Conservation (phyloP, 768 basidiomycete species). For the Favolaschia claudopus region DNA sequence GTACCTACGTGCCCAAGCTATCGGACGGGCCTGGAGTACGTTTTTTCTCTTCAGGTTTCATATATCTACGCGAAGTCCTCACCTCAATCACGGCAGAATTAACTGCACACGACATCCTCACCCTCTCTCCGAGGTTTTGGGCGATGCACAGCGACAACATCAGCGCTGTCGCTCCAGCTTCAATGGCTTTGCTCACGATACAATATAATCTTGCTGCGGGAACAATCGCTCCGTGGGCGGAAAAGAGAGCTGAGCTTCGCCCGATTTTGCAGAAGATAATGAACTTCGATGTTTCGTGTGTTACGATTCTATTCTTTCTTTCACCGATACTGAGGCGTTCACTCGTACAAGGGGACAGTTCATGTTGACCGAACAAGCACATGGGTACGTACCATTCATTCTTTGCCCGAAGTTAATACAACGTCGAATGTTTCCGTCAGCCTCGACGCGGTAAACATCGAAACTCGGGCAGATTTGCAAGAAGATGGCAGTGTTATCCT, state of each 20-base stretch:
- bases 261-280: constrained; percentile 36
- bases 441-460: constrained; percentile 33
- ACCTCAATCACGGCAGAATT: constrained; percentile 29
- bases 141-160: constrained; percentile 41
- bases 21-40: not conserved
- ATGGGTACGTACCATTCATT: not conserved
- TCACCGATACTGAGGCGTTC: not conserved
- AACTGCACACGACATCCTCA: constrained; percentile 37
- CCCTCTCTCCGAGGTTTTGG: constrained; percentile 42
- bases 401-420: not conserved
- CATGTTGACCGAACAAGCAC: constrained; percentile 9
- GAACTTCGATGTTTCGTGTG: constrained; percentile 32
- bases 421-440: constrained; percentile 5
- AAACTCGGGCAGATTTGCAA: constrained; percentile 40
- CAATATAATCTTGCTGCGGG: constrained; percentile 44
- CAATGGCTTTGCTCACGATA: constrained; percentile 38
- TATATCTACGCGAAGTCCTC: not conserved
- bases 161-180: constrained; percentile 34
- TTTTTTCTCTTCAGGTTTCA: not conserved
- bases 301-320: not conserved
- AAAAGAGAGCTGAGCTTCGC: constrained; percentile 31
- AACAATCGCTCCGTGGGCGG: constrained; percentile 32
- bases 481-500: constrained; percentile 38
- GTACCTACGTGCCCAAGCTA: not conserved
- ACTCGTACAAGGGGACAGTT: not conserved